A percentile compares a stretch with the other conserved stretches of the same genome.
These are phyloP conservation scores for Thalassiosira delicatula DNA, from an alignment of 352 stramenopile genomes.

Conservation along the genomic window DNA sequence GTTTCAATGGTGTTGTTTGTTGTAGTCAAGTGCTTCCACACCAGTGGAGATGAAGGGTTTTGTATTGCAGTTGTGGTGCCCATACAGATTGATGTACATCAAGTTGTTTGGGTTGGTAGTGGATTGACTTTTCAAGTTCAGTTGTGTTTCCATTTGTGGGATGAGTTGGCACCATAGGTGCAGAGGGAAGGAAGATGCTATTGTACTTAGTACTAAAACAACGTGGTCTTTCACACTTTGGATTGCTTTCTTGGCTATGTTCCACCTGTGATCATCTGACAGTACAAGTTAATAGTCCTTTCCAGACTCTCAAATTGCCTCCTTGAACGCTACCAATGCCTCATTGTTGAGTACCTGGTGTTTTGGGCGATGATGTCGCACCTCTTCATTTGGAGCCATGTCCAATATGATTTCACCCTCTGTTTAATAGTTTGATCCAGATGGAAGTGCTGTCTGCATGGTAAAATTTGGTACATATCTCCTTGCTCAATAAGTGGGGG, in stretches of 20 bases:
- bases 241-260: conserved; percentile 66
- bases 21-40: no score
- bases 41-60: conserved; percentile 48
- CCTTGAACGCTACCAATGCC: not conserved
- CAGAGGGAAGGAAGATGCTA: conserved; percentile 50
- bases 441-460: no score
- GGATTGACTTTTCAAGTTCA: conserved; percentile 55
- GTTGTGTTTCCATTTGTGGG: conserved; percentile 40
- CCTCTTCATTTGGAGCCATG: no score
- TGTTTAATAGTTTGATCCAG: no score
- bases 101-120: conserved; percentile 36
- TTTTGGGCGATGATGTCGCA: no score
- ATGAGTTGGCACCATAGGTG: conserved; percentile 56
- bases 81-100: conserved; percentile 21
- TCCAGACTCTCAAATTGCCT: not conserved
- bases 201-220: conserved; percentile 41
- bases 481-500: no score
- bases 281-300: not conserved
- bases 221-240: conserved; percentile 68
- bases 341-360: no score
- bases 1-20: no score
- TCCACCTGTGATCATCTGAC: conserved; percentile 42
- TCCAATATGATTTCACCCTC: no score
- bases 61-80: conserved; percentile 42
- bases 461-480: no score